Conservation (phyloP, 495 filamentous ascomycete species). For the Tuber magnatum region DNA sequence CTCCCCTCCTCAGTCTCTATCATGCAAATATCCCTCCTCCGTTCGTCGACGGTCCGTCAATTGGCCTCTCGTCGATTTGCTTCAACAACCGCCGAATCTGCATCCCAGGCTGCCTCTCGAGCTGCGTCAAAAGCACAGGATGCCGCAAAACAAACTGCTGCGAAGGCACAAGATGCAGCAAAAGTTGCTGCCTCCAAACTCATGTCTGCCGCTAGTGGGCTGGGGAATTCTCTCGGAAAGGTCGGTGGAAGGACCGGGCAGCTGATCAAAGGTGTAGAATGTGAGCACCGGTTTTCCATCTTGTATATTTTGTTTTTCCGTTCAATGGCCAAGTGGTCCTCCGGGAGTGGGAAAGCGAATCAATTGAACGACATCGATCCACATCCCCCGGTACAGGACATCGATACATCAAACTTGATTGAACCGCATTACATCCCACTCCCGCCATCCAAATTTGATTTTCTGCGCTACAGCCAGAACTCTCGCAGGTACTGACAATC, state of each 20-base stretch:
- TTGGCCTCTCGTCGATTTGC: constrained; percentile 37
- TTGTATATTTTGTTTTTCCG: constrained; percentile 7
- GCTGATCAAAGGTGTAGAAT: constrained; percentile 72
- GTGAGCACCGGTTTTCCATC: constrained; percentile 52
- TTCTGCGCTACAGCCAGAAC: background rate
- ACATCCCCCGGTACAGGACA: background rate
- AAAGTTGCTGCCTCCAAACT: constrained; percentile 56
- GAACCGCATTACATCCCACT: background rate
- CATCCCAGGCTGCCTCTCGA: constrained; percentile 34
- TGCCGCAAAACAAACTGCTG: constrained; percentile 50
- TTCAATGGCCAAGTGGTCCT: constrained; percentile 4
- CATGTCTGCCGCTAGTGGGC: constrained; percentile 64
- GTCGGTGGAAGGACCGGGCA: constrained; percentile 79
- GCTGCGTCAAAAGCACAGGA: constrained; percentile 57
- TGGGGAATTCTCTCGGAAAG: constrained; percentile 55
- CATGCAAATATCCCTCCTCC: constrained; percentile 33
- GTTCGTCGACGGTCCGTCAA: constrained; percentile 34
- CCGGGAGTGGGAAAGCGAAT: background rate
- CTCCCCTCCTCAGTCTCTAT: constrained; percentile 2
- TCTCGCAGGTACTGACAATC: constrained; percentile 36
- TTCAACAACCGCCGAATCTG: constrained; percentile 56
- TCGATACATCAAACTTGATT: background rate
- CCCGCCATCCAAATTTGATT: background rate
- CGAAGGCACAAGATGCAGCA: constrained; percentile 49
- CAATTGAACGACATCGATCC: background rate